Base-by-base conservation (phyloP, 129 eudicot species). In the Kitagawia praeruptora region DNA sequence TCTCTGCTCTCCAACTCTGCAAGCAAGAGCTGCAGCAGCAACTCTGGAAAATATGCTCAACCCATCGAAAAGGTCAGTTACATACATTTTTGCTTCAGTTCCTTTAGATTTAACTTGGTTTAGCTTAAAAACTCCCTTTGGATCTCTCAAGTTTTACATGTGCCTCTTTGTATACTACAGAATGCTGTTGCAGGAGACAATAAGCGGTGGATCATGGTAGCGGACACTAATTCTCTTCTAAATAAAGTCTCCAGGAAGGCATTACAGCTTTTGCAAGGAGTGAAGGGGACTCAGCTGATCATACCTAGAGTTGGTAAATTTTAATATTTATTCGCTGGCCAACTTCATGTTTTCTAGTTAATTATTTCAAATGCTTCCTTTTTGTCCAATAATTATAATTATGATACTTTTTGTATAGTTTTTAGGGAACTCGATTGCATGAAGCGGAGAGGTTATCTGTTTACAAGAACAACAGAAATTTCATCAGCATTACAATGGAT, bases 401-500 rank as follows among this genome's bases (percentile, higher is more conserved):
- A 77, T 51, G 39, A 85, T 49, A 13, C 48, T 78, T 15, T 80
- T 41, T 41, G 66, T 61, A 61, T 87, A 96, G 99, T 96, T 38
- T 39, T 92, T 53, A 89, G 86, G 73, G 98, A 90, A 75, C 90
- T 96, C 47, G 90, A 84, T 70, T 81, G 85, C 88, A 86, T 90
- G 88, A 78, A 87, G 83, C 84, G 80, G 44, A 91, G 82, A 81
- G 85, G 84, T 72, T 54, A 78, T 79, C 77, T 92, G 81, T 88
- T 87, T 70, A 85, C 81, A 75, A 84, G 87, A 88, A 86, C 85
- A 63, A 78, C 80, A 74, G 91, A 85, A 73, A 93, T 51, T 71
- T 86, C 85, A 81, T 78, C 86, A 46, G 98, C 98, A 34, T 82
- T 92, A 80, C 80, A 87, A 74, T 96, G 98, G 98, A 88, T 96